Evolutionary conservation across 192 early-diverging fungal genomes (phyloP), one percentile per base, ranked within the genome.

Genomic region (Backusella sp.): DNA sequence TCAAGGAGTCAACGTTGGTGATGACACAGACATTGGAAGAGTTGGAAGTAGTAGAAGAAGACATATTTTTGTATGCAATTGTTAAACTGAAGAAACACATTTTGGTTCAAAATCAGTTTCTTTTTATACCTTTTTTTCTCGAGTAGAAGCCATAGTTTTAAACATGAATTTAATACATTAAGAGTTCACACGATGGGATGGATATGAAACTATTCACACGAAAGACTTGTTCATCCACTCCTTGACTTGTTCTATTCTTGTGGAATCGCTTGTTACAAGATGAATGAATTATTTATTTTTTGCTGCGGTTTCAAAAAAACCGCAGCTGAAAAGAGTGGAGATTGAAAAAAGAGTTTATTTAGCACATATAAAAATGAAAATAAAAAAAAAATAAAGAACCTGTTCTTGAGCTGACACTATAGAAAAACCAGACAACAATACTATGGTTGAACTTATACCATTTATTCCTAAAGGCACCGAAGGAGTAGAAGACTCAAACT

Each of bases 1-100:
- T 23, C 19, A 72, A 23, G 11, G 69, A 56, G n/a, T 77, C 76
- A 56, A 77, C 76, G 21, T 71, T 72, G 59, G 76, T 77, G 62
- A 77, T 77, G 23, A 70, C 76, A 67, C 76, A 77, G 37, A 71
- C 17, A 11, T 62, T 28, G 9, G 56, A 62, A 17, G 44, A 32
- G 26, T 53, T 72, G 70, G 70, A 72, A 62, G 56, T 28, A 62
- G 56, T 19, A 42, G 70, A 72, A 62, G 56, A 62, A 28, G 56
- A 62, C 56, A 62, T 62, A 7, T 62, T 62, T 9, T 21, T 1
- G 1, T 28, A 62, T 12, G 12, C 2, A 28, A 28, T 26, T 23
- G 26, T 28, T 26, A 21, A 11, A n/a, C 9, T 62, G 9, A 26
- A 26, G 5, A 49, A 62, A 28, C 26, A 62, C 28, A 62, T 28